Evolutionary conservation across 2,329 filamentous ascomycete species (phyloP).

Genomic region (Colletotrichum sp.): DNA sequence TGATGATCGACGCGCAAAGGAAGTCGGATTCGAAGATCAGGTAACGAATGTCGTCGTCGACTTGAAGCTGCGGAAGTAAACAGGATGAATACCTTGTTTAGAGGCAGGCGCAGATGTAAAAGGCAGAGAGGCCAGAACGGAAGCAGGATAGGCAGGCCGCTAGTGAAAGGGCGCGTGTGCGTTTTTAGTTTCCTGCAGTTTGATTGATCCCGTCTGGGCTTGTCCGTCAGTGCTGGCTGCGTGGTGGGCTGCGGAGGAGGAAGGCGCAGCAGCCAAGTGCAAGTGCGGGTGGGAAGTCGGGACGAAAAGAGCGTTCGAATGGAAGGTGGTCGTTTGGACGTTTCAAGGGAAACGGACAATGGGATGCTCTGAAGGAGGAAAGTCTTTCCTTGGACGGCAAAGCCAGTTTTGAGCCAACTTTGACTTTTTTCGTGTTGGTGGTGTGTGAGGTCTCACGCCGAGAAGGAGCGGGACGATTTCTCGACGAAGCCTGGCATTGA

Average conservation of each 20-base stretch:
- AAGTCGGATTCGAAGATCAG: not conserved
- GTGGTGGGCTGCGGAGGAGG: slow-evolving; percentile 4
- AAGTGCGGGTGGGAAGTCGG: not conserved
- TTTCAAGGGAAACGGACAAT: not conserved
- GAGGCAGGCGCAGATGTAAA: not conserved
- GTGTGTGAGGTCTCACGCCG: slow-evolving; percentile 1
- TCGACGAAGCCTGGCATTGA: slow-evolving; percentile 6
- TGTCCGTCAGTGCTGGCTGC: not conserved
- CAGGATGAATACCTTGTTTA: slow-evolving; percentile 1
- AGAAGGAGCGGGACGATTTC: not conserved
- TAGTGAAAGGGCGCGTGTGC: slow-evolving; percentile 2
- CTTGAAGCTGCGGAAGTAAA: not conserved
- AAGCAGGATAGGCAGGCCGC: not conserved
- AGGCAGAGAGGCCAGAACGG: not conserved
- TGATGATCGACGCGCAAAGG: not conserved
- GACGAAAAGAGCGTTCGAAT: slow-evolving; percentile 11
- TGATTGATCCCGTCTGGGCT: not conserved
- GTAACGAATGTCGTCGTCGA: slow-evolving; percentile 11
- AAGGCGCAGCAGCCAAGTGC: slow-evolving; percentile 13
- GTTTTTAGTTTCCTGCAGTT: slow-evolving; percentile 11
- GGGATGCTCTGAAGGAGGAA: not conserved
- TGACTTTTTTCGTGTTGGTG: not conserved
- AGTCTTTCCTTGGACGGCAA: not conserved
- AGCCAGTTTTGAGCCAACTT: not conserved
- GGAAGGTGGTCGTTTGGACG: not conserved